Conservation (phyloP, 306 rosid species). For the Sicyos baderoa region DNA sequence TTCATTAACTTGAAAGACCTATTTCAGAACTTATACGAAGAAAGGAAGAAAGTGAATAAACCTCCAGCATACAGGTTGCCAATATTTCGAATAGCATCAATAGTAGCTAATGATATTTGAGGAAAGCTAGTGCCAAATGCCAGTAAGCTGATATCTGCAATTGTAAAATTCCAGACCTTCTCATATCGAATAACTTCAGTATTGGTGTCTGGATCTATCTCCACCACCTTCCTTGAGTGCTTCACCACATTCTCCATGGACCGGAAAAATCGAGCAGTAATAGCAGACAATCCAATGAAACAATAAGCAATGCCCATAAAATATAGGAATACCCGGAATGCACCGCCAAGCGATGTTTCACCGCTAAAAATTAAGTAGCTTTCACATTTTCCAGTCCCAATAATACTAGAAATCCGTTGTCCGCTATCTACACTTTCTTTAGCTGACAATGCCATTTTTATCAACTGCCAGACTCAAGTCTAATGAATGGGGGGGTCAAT, state of each 20-base stretch:
- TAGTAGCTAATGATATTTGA: constrained; percentile 89
- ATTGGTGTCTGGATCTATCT: constrained; percentile 49
- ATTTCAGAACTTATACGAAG: constrained; percentile 16
- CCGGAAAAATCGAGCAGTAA: constrained; percentile 65
- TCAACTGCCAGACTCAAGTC: constrained; percentile 21
- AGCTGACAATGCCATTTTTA: constrained; percentile 26
- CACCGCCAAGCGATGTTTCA: constrained; percentile 52
- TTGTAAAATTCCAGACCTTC: constrained; percentile 89
- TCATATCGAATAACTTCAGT: constrained; percentile 39
- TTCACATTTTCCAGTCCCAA: constrained; percentile 39
- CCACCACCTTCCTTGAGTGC: constrained; percentile 58
- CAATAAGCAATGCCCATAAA: constrained; percentile 73
- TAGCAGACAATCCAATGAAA: constrained; percentile 81
- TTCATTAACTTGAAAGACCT: constrained; percentile 10
- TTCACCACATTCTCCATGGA: constrained; percentile 94
- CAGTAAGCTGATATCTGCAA: constrained; percentile 84
- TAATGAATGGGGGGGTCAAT: constrained; percentile 6
- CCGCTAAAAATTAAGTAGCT: constrained; percentile 55
- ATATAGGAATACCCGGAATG: constrained; percentile 46
- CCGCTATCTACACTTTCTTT: constrained; percentile 29
- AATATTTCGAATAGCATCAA: constrained; percentile 74
- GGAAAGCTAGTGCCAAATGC: constrained; percentile 99
- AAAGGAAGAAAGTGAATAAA: constrained; percentile 31
- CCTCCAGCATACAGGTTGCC: constrained; percentile 89
- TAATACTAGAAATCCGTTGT: constrained; percentile 26